Evolutionary conservation across 2,329 filamentous ascomycete genomes (phyloP).

Genomic region (Hirsutella minnesotensis): DNA sequence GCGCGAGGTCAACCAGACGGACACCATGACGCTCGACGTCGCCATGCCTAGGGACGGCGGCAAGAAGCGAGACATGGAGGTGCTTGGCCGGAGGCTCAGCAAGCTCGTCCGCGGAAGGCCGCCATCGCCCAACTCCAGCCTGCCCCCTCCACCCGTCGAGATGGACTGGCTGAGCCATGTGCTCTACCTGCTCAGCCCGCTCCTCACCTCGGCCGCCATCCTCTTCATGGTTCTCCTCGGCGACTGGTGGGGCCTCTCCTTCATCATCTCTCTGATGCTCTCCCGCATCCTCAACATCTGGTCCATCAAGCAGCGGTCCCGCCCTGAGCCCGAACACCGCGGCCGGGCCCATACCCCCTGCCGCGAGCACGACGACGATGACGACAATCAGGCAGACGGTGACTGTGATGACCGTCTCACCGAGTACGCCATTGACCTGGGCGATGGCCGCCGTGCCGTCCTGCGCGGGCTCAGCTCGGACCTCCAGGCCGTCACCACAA

Average conservation of each 20-base stretch:
- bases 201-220: constrained; percentile 32
- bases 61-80: constrained; percentile 5
- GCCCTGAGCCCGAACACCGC: constrained; percentile 1
- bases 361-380: neutral
- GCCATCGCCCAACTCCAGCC: neutral
- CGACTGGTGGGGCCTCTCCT: constrained; percentile 40
- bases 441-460: constrained; percentile 36
- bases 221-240: constrained; percentile 31
- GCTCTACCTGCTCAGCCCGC: constrained; percentile 34
- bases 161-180: constrained; percentile 35
- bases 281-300: constrained; percentile 44
- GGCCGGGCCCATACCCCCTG: neutral
- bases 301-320: constrained; percentile 40
- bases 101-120: neutral
- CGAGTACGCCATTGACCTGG: constrained; percentile 42
- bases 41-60: constrained; percentile 8
- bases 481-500: constrained; percentile 46
- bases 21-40: constrained; percentile 17
- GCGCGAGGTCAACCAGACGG: constrained; percentile 8
- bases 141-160: constrained; percentile 9
- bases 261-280: constrained; percentile 35
- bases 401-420: constrained; percentile 9
- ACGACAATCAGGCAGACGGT: no score
- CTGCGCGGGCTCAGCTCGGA: constrained; percentile 43
- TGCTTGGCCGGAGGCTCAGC: constrained; percentile 9